phyloP scores from a whole-genome alignment of 352 stramenopile genomes.

The Aphanomyces astaci region DNA sequence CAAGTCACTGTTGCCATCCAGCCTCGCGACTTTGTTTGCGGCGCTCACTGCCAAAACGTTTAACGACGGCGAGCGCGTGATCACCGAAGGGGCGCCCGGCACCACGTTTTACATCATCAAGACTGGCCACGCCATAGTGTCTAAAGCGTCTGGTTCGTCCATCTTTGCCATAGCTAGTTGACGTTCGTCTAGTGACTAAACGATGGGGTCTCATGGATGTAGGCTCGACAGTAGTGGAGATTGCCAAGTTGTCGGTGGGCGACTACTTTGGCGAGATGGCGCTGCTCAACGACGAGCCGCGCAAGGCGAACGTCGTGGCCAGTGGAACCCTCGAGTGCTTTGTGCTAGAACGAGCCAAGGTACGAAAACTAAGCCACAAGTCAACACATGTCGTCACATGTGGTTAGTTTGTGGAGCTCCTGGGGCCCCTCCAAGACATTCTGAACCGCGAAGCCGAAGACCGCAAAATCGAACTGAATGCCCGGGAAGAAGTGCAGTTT shows the following conservation, averaged over 20 bases:
- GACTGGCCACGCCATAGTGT: slow-evolving; percentile 47
- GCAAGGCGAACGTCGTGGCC: slow-evolving; percentile 42
- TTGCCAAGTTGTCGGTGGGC: slow-evolving; percentile 42
- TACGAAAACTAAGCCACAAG: too few species aligned
- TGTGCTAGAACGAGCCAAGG: slow-evolving; percentile 70
- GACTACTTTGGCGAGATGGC: slow-evolving; percentile 40
- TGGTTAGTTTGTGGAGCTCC: slow-evolving; percentile 64
- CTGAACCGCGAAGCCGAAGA: slow-evolving; percentile 60
- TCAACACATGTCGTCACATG: too few species aligned
- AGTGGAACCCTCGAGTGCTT: slow-evolving; percentile 78
- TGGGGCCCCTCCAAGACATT: slow-evolving; percentile 68
- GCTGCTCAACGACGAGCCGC: slow-evolving; percentile 27
- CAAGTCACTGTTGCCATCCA: slow-evolving; percentile 48
- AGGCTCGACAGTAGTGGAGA: slow-evolving; percentile 25
- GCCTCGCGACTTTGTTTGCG: slow-evolving; percentile 57
- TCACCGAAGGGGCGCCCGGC: slow-evolving; percentile 56
- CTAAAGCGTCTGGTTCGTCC: slow-evolving; percentile 34
- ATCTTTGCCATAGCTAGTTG: too few species aligned
- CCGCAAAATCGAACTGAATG: slow-evolving; percentile 29
- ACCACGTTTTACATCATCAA: slow-evolving; percentile 81
- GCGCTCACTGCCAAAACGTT: slow-evolving; percentile 46
- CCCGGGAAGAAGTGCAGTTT: slow-evolving; percentile 29
- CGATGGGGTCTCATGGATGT: slow-evolving; percentile 23
- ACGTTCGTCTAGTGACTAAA: too few species aligned
- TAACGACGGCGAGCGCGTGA: slow-evolving; percentile 46